A percentile compares a stretch with the other conserved stretches of the same genome.
phyloP scores from a whole-genome alignment of 1,284 basidiomycete species.

The Tylopilus sp. region DNA sequence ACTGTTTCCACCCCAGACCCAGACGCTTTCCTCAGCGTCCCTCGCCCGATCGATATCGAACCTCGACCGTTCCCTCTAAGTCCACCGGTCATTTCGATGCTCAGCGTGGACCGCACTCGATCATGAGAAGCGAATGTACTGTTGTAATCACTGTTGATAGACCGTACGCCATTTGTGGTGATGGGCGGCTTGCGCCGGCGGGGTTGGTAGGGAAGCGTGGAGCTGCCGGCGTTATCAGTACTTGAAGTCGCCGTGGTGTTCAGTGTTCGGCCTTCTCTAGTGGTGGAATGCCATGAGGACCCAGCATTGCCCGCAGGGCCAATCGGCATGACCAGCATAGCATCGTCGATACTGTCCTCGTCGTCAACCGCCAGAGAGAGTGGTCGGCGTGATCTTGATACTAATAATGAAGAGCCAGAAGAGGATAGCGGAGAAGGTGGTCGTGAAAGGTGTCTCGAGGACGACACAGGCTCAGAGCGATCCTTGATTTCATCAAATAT shows the following conservation, averaged over 20 bases:
- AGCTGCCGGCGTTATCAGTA: neutral
- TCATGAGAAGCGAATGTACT: conserved; percentile 22
- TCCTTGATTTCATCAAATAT: conserved; percentile 76
- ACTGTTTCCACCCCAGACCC: conserved; percentile 69
- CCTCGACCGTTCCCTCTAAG: conserved; percentile 42
- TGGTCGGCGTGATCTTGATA: conserved; percentile 20
- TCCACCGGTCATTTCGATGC: conserved; percentile 45
- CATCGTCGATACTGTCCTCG: conserved; percentile 69
- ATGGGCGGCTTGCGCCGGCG: conserved; percentile 36
- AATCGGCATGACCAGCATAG: conserved; percentile 70
- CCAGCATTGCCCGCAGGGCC: conserved; percentile 40
- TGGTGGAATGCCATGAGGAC: conserved; percentile 8
- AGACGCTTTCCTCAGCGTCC: conserved; percentile 56
- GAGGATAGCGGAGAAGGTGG: conserved; percentile 30
- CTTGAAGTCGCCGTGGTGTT: conserved; percentile 4
- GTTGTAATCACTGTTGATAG: conserved; percentile 31
- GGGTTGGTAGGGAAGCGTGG: conserved; percentile 36
- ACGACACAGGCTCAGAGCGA: conserved; percentile 56
- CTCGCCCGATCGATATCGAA: conserved; percentile 60
- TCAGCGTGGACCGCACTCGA: conserved; percentile 57
- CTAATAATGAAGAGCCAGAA: conserved; percentile 29
- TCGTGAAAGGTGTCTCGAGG: conserved; percentile 20
- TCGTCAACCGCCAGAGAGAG: conserved; percentile 42
- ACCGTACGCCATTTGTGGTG: conserved; percentile 28
- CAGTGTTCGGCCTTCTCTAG: conserved; percentile 11